Evolutionary conservation across 2,329 filamentous ascomycete species (phyloP), one percentile per base, ranked within the genome.

Genomic region (Coleophoma cylindrospora): DNA sequence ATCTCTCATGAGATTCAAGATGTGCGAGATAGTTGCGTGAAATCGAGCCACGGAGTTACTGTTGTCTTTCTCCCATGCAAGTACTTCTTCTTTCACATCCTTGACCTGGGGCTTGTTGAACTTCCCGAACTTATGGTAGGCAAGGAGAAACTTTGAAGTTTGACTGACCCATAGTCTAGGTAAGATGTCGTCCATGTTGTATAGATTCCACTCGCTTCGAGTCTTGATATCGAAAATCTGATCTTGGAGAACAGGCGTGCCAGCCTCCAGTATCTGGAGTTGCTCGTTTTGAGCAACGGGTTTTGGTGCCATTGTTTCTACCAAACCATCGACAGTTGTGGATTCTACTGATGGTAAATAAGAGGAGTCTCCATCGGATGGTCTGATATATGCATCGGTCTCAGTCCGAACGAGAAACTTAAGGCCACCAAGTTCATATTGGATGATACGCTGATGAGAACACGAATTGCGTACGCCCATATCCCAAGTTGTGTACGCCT

Each of bases 401-500:
- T 81, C 78, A 47, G 74, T 82, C 0, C 80, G 73, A 0, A 85
- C 64, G 3, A 83, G 52, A 45, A 72, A 72, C 0, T 64, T 64
- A 10, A 82, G 58, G 1, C 69, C 75, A 0, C 69, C 79, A 56
- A 88, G 79, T 0, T 65, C 51, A 53, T 86, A 87, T 3, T 66
- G 64, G 1, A 87, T 55, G 8, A 87, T 57, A 2, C 83, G 71
- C 58, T 87, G 83, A 52, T 87, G 80, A 0, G 79, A 80, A 1
- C 65, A 65, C 0, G 83, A 86, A 0, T 71, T 70, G 44, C 70
- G 72, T 1, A 80, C 75, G 0, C 70, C 70, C 0, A 57, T 9
- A 5, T 76, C 74, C 83, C 83, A 87, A 0, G 71, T 79, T 0
- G 84, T 88, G 58, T 86, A 83, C 0, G 72, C 71, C 43, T 86